These are phyloP conservation scores for Pilasporangium apinafurcum DNA, from an alignment of 352 stramenopile genomes.

Conservation along the genomic window DNA sequence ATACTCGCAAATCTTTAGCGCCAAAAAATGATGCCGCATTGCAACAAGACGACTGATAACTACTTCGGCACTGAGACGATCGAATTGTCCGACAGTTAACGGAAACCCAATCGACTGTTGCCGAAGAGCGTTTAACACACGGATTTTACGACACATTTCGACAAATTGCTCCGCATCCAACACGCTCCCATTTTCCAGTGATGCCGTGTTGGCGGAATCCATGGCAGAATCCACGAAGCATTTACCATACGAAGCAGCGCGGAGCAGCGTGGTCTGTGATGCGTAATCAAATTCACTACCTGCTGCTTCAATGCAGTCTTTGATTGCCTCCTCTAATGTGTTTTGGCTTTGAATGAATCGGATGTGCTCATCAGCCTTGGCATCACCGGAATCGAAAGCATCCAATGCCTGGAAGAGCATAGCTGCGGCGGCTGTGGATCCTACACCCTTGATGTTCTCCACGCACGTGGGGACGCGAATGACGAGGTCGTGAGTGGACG, in stretches of 20 bases:
- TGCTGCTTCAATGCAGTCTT: constrained; percentile 83
- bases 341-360: constrained; percentile 81
- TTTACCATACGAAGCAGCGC: constrained; percentile 85
- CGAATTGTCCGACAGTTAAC: constrained; percentile 75
- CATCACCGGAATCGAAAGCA: constrained; percentile 82
- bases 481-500: constrained; percentile 74
- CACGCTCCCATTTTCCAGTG: constrained; percentile 12
- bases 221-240: constrained; percentile 78
- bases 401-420: constrained; percentile 90
- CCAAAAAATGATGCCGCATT: constrained; percentile 84
- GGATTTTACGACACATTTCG: constrained; percentile 84
- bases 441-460: constrained; percentile 85
- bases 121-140: constrained; percentile 87
- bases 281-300: constrained; percentile 83
- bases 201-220: constrained; percentile 22
- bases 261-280: constrained; percentile 73
- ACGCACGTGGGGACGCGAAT: constrained; percentile 79
- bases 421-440: constrained; percentile 78
- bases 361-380: constrained; percentile 88
- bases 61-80: constrained; percentile 77
- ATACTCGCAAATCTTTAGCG: constrained; percentile 90
- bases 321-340: constrained; percentile 78
- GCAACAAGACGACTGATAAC: constrained; percentile 81
- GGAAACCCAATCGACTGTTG: constrained; percentile 76
- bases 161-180: constrained; percentile 84